A percentile compares a stretch with the other conserved stretches of the same genome.
phyloP scores from a whole-genome alignment of 2,329 filamentous ascomycete species.

The Akanthomyces muscarius region DNA sequence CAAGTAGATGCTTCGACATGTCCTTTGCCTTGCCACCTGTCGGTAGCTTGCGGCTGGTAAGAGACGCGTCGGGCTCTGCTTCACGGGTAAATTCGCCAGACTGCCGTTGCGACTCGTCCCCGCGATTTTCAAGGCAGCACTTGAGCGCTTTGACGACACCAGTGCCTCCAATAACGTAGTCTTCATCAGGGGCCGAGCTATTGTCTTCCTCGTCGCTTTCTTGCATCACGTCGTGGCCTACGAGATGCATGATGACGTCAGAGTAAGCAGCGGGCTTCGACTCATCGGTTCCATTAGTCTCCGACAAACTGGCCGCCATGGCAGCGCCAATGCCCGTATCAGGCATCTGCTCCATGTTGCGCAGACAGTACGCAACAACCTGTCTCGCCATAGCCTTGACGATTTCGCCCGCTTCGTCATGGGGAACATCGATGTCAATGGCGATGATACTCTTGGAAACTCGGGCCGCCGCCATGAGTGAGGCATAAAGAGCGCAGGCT shows the following conservation, averaged over 20 bases:
- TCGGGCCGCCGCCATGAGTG: constrained; percentile 80
- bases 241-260: constrained; percentile 80
- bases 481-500: constrained; percentile 89
- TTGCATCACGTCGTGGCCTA: constrained; percentile 60
- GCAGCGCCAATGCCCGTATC: constrained; percentile 56
- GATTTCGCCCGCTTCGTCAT: constrained; percentile 76
- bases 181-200: constrained; percentile 75
- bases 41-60: constrained; percentile 38
- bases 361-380: constrained; percentile 88
- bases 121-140: constrained; percentile 81
- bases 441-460: constrained; percentile 81
- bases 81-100: constrained; percentile 52
- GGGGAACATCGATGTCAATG: constrained; percentile 87
- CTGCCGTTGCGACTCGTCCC: constrained; percentile 54
- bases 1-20: constrained; percentile 86
- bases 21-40: constrained; percentile 68
- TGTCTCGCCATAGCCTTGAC: constrained; percentile 90
- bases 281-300: constrained; percentile 30
- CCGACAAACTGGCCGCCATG: constrained; percentile 41
- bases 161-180: constrained; percentile 93
- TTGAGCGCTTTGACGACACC: constrained; percentile 92
- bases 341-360: constrained; percentile 80
- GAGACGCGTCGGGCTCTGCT: constrained; percentile 47
- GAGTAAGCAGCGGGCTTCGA: constrained; percentile 50
- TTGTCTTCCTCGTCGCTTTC: constrained; percentile 57